phyloP scores from a whole-genome alignment of 495 filamentous ascomycete species.

The Aspergillus hancockii region DNA sequence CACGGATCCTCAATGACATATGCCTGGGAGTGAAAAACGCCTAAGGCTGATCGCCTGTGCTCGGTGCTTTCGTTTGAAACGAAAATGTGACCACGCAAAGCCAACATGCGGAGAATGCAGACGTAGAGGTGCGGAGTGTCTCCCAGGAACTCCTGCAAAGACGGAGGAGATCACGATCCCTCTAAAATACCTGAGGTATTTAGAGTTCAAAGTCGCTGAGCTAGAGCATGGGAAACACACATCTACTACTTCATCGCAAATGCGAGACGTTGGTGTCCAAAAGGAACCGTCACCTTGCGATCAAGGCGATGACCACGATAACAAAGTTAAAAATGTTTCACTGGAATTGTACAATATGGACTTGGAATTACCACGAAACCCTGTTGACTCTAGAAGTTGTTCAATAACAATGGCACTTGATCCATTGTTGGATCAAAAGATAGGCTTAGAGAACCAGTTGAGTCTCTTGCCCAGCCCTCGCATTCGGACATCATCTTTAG shows the following conservation, averaged over 20 bases:
- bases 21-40: slow-evolving; percentile 6
- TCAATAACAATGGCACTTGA: background rate
- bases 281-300: slow-evolving; percentile 20
- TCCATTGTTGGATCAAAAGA: background rate
- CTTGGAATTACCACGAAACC: background rate
- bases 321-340: background rate
- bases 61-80: slow-evolving; percentile 37
- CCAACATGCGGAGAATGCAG: slow-evolving; percentile 36
- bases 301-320: background rate
- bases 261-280: slow-evolving; percentile 32
- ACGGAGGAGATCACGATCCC: slow-evolving; percentile 33
- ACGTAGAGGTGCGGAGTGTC: slow-evolving; percentile 35
- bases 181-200: slow-evolving; percentile 32
- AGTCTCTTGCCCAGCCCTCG: slow-evolving; percentile 1
- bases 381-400: background rate
- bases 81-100: slow-evolving; percentile 38
- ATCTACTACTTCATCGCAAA: slow-evolving; percentile 2
- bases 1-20: slow-evolving; percentile 26
- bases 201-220: slow-evolving; percentile 30
- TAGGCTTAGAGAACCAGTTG: background rate
- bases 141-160: slow-evolving; percentile 30
- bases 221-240: slow-evolving; percentile 13
- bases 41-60: slow-evolving; percentile 26
- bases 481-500: background rate
- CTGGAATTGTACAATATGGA: background rate